A percentile compares a stretch with the other conserved stretches of the same genome.
Conservation (phyloP, 1,284 basidiomycete genomes). For the Inonotus obliquus region DNA sequence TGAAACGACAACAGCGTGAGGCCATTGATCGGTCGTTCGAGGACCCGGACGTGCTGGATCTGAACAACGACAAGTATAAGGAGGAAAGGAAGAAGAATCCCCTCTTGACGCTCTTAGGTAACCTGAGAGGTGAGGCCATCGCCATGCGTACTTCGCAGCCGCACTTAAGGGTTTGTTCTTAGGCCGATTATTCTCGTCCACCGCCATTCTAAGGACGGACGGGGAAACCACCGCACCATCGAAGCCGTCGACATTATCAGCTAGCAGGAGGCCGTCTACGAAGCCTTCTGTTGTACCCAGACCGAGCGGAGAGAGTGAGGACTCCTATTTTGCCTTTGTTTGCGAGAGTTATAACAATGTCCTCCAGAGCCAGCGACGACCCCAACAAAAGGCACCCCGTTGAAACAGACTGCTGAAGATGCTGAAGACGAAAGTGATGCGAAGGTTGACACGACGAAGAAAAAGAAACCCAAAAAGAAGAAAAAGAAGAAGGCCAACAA, state of each 20-base stretch:
- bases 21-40: conserved; percentile 66
- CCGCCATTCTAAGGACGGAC: conserved; percentile 48
- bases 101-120: conserved; percentile 66
- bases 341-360: background rate
- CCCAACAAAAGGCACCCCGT: conserved; percentile 26
- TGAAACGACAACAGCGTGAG: conserved; percentile 55
- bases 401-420: conserved; percentile 58
- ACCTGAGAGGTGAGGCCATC: conserved; percentile 51
- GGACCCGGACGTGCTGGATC: conserved; percentile 49
- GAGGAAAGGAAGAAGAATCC: conserved; percentile 63
- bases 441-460: conserved; percentile 44
- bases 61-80: conserved; percentile 36
- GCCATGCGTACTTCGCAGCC: background rate
- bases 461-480: conserved; percentile 64
- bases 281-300: conserved; percentile 1
- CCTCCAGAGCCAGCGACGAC: background rate
- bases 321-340: background rate
- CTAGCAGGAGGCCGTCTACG: conserved; percentile 21
- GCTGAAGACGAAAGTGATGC: conserved; percentile 59
- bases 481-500: conserved; percentile 58
- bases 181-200: conserved; percentile 71
- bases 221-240: conserved; percentile 26
- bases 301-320: conserved; percentile 3
- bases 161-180: conserved; percentile 13
- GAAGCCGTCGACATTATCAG: conserved; percentile 19